These are phyloP conservation scores for Rhodomyrtus tomentosa DNA, from an alignment of 345 rosid genomes.

Conservation along the genomic window DNA sequence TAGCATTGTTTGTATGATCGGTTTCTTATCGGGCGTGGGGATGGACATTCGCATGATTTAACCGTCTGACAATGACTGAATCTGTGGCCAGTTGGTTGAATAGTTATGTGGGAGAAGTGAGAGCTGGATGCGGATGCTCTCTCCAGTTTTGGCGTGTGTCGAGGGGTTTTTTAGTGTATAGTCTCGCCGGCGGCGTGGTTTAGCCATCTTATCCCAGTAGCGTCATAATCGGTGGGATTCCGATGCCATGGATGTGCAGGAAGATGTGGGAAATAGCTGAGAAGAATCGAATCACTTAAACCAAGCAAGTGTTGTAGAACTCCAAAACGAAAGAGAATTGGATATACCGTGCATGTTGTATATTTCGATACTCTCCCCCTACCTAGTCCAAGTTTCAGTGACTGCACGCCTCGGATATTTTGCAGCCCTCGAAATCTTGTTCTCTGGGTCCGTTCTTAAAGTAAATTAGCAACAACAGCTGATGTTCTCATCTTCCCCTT, in stretches of 20 bases:
- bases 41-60: not conserved
- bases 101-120: not conserved
- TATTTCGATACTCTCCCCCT: not conserved
- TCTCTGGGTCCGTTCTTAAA: not conserved
- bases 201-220: not conserved
- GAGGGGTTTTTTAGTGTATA: not conserved
- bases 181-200: not conserved
- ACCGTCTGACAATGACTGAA: not conserved
- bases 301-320: not conserved
- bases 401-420: not conserved
- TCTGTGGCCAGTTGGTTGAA: not conserved
- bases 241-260: not conserved
- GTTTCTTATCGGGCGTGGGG: not conserved
- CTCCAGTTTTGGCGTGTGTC: not conserved
- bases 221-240: not conserved
- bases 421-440: not conserved
- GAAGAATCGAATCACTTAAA: not conserved
- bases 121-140: not conserved
- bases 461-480: not conserved
- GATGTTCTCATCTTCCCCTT: not conserved
- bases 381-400: not conserved
- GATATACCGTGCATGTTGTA: fast-evolving
- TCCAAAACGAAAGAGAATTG: not conserved
- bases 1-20: not conserved
- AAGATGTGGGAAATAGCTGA: not conserved